A percentile compares a stretch with the other conserved stretches of the same genome.
phyloP scores from a whole-genome alignment of 1,284 basidiomycete genomes.

The Sutorius eximius region DNA sequence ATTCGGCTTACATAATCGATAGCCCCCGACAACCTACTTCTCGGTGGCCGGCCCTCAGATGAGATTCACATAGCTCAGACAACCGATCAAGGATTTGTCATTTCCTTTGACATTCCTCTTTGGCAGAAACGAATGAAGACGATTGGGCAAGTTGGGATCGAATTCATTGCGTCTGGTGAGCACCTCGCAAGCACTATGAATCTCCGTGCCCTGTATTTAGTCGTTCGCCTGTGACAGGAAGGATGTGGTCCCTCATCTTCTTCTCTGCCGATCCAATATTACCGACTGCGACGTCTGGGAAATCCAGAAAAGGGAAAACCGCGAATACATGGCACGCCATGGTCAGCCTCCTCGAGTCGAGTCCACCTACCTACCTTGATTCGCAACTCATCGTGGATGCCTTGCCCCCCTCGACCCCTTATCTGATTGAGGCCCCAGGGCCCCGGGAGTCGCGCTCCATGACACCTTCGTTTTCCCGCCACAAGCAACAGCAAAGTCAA shows the following conservation, averaged over 20 bases:
- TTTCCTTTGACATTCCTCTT: slow-evolving; percentile 52
- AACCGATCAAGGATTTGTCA: slow-evolving; percentile 51
- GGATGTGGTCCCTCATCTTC: slow-evolving; percentile 33
- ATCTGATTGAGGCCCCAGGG: background rate
- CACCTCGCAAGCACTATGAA: too few species aligned
- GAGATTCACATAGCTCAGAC: slow-evolving; percentile 51
- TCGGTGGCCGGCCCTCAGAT: slow-evolving; percentile 54
- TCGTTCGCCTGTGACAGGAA: slow-evolving; percentile 33
- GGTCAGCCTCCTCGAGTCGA: slow-evolving; percentile 38
- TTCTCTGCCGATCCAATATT: slow-evolving; percentile 19
- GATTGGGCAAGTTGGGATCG: slow-evolving; percentile 49
- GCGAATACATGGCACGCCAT: slow-evolving; percentile 53
- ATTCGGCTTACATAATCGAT: slow-evolving; percentile 10
- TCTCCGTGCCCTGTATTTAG: too few species aligned
- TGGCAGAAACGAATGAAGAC: slow-evolving; percentile 71
- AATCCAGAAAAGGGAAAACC: slow-evolving; percentile 18
- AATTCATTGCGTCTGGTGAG: slow-evolving; percentile 62
- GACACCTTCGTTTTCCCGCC: background rate
- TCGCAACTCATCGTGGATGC: slow-evolving; percentile 15
- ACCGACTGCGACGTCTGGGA: background rate
- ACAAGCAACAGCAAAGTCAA: background rate
- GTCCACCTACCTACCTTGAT: slow-evolving; percentile 24
- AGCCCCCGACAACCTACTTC: slow-evolving; percentile 56
- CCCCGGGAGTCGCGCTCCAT: slow-evolving; percentile 7
- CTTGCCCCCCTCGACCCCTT: background rate